Percentiles rank a stretch among this genome's conserved stretches.
phyloP scores from a whole-genome alignment of 192 early-diverging fungal genomes.

The Backusella liffmaniae region DNA sequence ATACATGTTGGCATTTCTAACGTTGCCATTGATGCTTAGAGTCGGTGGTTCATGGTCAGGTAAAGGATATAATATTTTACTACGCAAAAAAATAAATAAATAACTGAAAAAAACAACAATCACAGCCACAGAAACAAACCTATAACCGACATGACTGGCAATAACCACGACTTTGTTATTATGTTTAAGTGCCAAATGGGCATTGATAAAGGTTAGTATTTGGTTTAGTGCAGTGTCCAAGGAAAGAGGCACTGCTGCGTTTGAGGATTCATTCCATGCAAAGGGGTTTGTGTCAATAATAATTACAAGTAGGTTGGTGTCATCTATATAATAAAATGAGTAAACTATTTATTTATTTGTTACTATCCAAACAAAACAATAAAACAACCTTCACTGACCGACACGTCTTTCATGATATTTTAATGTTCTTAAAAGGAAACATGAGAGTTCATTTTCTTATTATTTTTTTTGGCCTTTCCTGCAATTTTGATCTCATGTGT shows the following conservation, averaged over 20 bases:
- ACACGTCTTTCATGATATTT: conserved; percentile 27
- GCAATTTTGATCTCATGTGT: not conserved
- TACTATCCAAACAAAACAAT: not conserved
- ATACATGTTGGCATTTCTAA: conserved; percentile 54
- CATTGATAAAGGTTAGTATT: conserved; percentile 87
- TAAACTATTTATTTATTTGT: not conserved
- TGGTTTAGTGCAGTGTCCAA: conserved; percentile 75
- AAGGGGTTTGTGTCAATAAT: conserved; percentile 83
- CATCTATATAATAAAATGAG: conserved; percentile 39
- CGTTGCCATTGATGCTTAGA: conserved; percentile 21
- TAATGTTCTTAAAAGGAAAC: not conserved
- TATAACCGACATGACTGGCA: conserved; percentile 62
- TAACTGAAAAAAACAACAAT: not conserved
- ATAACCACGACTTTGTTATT: conserved; percentile 89
- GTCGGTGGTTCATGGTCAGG: conserved; percentile 29
- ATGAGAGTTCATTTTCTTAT: not conserved
- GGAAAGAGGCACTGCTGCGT: conserved; percentile 41
- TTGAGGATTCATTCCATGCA: conserved; percentile 62
- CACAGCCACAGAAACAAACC: conserved; percentile 28
- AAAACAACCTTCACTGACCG: conserved; percentile 34
- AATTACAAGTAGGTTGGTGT: conserved; percentile 77
- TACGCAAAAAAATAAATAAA: conserved; percentile 10
- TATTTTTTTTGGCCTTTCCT: not conserved
- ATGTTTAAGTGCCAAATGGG: conserved; percentile 85
- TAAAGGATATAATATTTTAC: conserved; percentile 57